Evolutionary conservation across 805 yeast species (phyloP), one percentile per base, ranked within the genome.

Genomic region (Metschnikowia amazonensis): DNA sequence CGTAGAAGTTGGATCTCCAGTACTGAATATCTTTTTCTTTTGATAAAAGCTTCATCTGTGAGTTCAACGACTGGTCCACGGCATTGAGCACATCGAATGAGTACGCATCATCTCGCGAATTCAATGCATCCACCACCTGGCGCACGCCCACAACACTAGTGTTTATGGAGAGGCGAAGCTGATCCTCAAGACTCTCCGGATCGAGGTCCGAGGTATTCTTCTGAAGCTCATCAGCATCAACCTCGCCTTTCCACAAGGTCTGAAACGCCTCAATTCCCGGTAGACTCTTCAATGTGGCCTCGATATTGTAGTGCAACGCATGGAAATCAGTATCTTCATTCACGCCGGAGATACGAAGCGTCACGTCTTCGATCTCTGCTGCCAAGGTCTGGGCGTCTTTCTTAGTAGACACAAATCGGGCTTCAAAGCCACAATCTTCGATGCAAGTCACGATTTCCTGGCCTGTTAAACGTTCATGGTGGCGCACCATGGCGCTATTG

Each of bases 21-120:
- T 75, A 79, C 42, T 70, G 66, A 36, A 87, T 82, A 51, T 92
- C 97, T 53, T 82, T 80, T 7, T 77, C 72, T 53, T 86, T 81
- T 1, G 87, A 73, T 24, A 94, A 69, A 1, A 86, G 62, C 32
- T 77, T 80, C 33, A 92, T 60, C 63, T 94, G 98, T 3, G 85
- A 72, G 3, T 80, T 63, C 18, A 70, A 59, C 9, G 73, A 60
- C 51, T 79, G 80, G 60, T 84, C 87, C 4, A 82, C 59, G 10
- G 75, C 67, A 51, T 70, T 70, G 45, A 64, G 50, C 14, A 77
- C 42, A 58, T 65, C 27, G 8, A 85, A 88, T 31, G 75, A 76
- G 47, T 81, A 75, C 1, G 83, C 83, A 9, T 70, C 60, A 30
- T 72, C 74, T 34, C 89, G 69, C 3, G 69, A 63, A 37, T 67